phyloP scores from a whole-genome alignment of 495 filamentous ascomycete species.

The Aspergillus leporis region DNA sequence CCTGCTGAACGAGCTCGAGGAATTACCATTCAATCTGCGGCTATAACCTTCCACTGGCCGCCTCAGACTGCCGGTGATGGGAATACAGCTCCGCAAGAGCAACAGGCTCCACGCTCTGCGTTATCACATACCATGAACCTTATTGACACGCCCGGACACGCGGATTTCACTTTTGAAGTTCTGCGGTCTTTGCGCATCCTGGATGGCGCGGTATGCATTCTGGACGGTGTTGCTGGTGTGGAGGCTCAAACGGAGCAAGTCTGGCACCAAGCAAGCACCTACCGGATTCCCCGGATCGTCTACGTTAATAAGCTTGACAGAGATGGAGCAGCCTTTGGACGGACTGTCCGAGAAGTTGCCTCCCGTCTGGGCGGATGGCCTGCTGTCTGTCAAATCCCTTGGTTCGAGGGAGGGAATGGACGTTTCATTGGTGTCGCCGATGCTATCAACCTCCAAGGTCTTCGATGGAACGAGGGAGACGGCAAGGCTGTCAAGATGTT shows the following conservation, averaged over 20 bases:
- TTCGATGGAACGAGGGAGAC: conserved; percentile 60
- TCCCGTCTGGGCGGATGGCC: conserved; percentile 79
- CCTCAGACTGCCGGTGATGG: conserved; percentile 37
- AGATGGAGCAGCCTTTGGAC: conserved; percentile 85
- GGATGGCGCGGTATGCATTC: conserved; percentile 92
- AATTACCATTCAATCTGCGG: conserved; percentile 97
- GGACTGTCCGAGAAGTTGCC: conserved; percentile 83
- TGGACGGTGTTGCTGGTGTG: conserved; percentile 95
- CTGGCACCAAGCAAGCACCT: conserved; percentile 85
- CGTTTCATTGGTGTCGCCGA: conserved; percentile 81
- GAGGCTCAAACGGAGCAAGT: conserved; percentile 98
- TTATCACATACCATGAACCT: conserved; percentile 78
- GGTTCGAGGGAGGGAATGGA: conserved; percentile 77
- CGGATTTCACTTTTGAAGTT: conserved; percentile 98
- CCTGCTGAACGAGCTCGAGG: conserved; percentile 91
- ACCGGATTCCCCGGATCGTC: conserved; percentile 81
- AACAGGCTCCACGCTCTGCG: conserved; percentile 34
- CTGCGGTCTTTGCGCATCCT: conserved; percentile 89
- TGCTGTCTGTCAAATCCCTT: conserved; percentile 90
- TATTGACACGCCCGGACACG: conserved; percentile 96
- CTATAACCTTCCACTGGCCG: conserved; percentile 93
- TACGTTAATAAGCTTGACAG: conserved; percentile 97
- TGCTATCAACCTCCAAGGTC: conserved; percentile 61
- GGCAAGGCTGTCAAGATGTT: conserved; percentile 60
- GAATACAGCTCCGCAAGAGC: conserved; percentile 12